These are phyloP conservation scores for Prosopis cineraria DNA, from an alignment of 306 rosid genomes.

Conservation along the genomic window DNA sequence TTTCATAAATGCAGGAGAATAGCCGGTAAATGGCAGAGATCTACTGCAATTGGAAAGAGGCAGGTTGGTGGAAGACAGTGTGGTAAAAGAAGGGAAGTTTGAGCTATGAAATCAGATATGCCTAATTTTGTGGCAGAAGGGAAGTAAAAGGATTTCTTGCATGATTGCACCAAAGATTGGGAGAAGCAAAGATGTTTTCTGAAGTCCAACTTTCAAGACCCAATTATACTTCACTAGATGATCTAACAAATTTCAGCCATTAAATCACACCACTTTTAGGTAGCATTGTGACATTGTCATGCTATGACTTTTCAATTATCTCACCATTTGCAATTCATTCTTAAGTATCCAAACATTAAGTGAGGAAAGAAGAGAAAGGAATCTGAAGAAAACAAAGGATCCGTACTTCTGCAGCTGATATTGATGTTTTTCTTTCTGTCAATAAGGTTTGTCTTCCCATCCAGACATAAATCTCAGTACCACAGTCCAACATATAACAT, in stretches of 20 bases:
- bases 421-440: slow-evolving; percentile 85
- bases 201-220: slow-evolving; percentile 25
- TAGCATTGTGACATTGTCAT: neutral
- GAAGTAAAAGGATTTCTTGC: neutral
- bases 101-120: neutral
- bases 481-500: slow-evolving; percentile 91
- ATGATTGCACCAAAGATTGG: neutral
- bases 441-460: slow-evolving; percentile 82
- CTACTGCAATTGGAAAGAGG: slow-evolving; percentile 6
- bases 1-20: slow-evolving; percentile 10
- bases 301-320: neutral
- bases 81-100: neutral
- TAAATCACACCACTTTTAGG: neutral
- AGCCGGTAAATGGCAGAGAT: neutral
- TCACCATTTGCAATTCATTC: neutral
- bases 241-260: neutral
- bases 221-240: neutral
- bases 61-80: neutral
- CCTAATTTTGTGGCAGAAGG: neutral
- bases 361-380: slow-evolving; percentile 6
- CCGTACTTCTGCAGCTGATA: slow-evolving; percentile 77
- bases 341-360: neutral
- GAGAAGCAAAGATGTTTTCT: slow-evolving; percentile 25
- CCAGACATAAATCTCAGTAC: slow-evolving; percentile 83
- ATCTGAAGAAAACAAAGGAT: slow-evolving; percentile 22